Evolutionary conservation across 2,329 filamentous ascomycete genomes (phyloP).

Genomic region (Alternaria novae-zelandiae): DNA sequence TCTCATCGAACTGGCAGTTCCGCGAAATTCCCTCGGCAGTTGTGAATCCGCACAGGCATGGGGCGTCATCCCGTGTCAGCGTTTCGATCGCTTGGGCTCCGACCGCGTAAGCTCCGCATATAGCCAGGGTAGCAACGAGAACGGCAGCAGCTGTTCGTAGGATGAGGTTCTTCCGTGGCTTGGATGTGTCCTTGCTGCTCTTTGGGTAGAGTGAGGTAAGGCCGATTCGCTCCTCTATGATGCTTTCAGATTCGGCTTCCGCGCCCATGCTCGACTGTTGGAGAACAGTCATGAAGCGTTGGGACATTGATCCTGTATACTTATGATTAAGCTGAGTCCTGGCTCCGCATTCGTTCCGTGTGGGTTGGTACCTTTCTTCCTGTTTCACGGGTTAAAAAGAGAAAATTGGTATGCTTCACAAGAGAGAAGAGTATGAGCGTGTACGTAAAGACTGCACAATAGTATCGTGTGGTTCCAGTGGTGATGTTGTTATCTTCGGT

Average conservation of each 20-base stretch:
- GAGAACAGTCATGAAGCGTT: background rate
- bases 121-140: background rate
- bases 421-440: background rate
- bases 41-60: background rate
- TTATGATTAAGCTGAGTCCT: background rate
- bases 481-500: background rate
- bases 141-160: background rate
- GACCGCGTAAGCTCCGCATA: background rate
- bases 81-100: background rate
- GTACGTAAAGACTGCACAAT: background rate
- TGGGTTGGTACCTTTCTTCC: background rate
- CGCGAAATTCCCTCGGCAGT: background rate
- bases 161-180: background rate
- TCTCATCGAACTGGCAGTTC: background rate
- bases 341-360: background rate
- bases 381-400: background rate
- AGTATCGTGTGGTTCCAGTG: background rate
- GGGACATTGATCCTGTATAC: background rate
- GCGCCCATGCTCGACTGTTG: background rate
- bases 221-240: background rate
- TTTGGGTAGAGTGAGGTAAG: background rate
- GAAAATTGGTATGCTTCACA: background rate
- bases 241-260: background rate
- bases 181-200: background rate
- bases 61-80: background rate